These are phyloP conservation scores for Hamamelis virginiana DNA, from an alignment of 164 flowering plant species.

Conservation along the genomic window DNA sequence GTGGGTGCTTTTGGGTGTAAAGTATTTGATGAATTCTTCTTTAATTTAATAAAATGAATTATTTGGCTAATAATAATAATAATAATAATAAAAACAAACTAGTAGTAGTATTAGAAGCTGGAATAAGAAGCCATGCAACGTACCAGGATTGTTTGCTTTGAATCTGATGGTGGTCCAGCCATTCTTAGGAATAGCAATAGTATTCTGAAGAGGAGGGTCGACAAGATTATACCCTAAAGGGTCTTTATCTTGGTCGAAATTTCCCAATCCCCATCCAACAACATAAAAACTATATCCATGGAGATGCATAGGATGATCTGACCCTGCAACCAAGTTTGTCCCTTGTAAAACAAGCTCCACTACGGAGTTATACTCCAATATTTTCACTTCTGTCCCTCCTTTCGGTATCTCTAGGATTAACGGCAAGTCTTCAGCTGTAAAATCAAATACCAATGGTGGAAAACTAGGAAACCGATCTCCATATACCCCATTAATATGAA, in stretches of 20 bases:
- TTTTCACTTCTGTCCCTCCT: conserved; percentile 8
- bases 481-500: not conserved
- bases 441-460: conserved; percentile 12
- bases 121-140: too few relatives aligned
- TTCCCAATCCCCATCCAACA: conserved; percentile 26
- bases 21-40: too few relatives aligned
- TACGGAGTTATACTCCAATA: conserved; percentile 11
- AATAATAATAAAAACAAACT: too few relatives aligned
- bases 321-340: conserved; percentile 9
- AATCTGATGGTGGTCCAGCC: too few relatives aligned
- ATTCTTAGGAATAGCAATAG: too few relatives aligned
- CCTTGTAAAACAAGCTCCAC: conserved; percentile 26
- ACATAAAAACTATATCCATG: conserved; percentile 28
- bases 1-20: too few relatives aligned
- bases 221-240: conserved; percentile 20
- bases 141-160: too few relatives aligned
- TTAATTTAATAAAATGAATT: too few relatives aligned
- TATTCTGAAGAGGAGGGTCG: conserved; percentile 20
- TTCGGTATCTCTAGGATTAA: not conserved
- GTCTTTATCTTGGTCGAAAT: conserved; percentile 11
- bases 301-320: conserved; percentile 26
- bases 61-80: too few relatives aligned
- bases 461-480: too few relatives aligned
- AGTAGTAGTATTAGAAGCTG: too few relatives aligned
- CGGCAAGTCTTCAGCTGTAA: conserved; percentile 10